phyloP scores from a whole-genome alignment of 257 asterid species.

The Ehretia macrophylla region DNA sequence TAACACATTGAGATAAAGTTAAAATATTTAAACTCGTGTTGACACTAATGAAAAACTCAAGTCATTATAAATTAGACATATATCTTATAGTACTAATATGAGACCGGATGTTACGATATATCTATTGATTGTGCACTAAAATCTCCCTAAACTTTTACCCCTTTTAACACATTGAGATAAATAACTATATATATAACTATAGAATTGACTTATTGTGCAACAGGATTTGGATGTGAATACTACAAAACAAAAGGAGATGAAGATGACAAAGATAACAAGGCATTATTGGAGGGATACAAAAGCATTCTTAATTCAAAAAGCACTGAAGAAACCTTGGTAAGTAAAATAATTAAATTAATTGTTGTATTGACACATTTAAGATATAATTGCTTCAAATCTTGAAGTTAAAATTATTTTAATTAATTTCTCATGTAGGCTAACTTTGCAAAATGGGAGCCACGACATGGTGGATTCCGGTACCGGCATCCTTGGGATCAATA shows the following conservation, averaged over 20 bases:
- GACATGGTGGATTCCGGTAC: slow-evolving; percentile 62
- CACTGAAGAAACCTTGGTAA: slow-evolving; percentile 51
- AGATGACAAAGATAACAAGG: slow-evolving; percentile 18
- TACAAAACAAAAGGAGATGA: slow-evolving; percentile 26
- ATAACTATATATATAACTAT: not conserved
- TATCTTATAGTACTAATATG: too few relatives aligned
- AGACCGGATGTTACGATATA: too few relatives aligned
- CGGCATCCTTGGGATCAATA: slow-evolving; percentile 68
- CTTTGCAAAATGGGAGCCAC: slow-evolving; percentile 72
- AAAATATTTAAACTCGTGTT: not conserved
- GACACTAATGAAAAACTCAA: not conserved
- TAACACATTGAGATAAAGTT: too few relatives aligned
- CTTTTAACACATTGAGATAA: not conserved
- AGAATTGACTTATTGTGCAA: not conserved
- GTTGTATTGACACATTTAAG: too few relatives aligned
- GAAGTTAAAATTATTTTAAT: too few relatives aligned
- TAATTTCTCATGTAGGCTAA: slow-evolving; percentile 31
- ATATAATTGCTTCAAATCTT: too few relatives aligned
- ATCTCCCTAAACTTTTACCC: not conserved
- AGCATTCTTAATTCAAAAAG: slow-evolving; percentile 49
- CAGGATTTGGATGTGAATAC: slow-evolving; percentile 54
- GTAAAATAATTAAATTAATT: too few relatives aligned
- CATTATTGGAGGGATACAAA: slow-evolving; percentile 27
- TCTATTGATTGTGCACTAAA: too few relatives aligned
- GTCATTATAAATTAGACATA: too few relatives aligned